These are phyloP conservation scores for Kodamaea sp. DNA, from an alignment of 1,139 yeast genomes.

Conservation along the genomic window DNA sequence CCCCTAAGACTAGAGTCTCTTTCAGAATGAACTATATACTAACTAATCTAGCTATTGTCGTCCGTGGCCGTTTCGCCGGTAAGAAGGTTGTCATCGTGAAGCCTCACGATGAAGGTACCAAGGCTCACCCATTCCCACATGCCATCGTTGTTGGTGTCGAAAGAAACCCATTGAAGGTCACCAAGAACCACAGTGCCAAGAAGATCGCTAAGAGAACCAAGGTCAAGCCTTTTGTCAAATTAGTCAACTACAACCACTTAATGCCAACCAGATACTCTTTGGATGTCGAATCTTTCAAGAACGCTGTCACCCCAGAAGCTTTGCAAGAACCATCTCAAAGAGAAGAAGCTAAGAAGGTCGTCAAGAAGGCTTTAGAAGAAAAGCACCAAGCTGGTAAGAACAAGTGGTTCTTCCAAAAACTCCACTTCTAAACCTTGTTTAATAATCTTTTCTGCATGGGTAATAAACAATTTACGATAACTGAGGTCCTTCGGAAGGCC, in stretches of 20 bases:
- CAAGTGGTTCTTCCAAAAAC: constrained; percentile 99
- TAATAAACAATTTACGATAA: constrained; percentile 29
- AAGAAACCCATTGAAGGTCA: constrained; percentile 97
- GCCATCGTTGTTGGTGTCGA: constrained; percentile 99
- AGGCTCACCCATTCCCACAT: constrained; percentile 98
- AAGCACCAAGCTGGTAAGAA: constrained; percentile 99
- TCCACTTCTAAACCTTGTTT: constrained; percentile 74
- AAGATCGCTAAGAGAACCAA: constrained; percentile 96
- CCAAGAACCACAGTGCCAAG: constrained; percentile 95
- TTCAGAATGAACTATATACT: no score
- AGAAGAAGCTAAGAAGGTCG: constrained; percentile 98
- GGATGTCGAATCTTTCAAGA: constrained; percentile 94
- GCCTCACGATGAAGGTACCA: constrained; percentile 99
- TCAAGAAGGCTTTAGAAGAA: constrained; percentile 99
- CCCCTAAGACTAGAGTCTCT: no score
- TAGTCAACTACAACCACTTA: constrained; percentile 99
- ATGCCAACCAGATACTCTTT: constrained; percentile 99
- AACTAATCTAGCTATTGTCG: constrained; percentile 83
- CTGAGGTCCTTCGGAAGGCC: constrained; percentile 4
- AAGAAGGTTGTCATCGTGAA: constrained; percentile 99
- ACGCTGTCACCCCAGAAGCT: constrained; percentile 89
- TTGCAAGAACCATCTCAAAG: constrained; percentile 98
- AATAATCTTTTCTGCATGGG: constrained; percentile 36
- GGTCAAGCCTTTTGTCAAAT: constrained; percentile 99
- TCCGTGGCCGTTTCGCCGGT: constrained; percentile 99